Evolutionary conservation across 345 rosid species (phyloP).

Genomic region (Iberis pinnata): DNA sequence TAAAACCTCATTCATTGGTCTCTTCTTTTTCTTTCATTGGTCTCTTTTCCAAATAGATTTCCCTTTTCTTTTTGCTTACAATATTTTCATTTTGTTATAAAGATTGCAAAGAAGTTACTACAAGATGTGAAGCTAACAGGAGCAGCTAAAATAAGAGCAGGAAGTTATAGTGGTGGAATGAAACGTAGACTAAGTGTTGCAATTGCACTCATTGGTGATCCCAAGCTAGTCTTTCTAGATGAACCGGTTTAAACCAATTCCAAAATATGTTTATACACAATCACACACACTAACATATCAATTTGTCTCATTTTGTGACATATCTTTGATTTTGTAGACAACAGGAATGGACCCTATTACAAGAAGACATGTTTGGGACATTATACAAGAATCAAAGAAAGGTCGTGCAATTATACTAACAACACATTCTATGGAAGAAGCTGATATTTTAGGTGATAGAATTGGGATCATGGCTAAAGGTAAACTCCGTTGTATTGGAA

Average conservation of each 20-base stretch:
- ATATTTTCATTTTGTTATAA: not conserved
- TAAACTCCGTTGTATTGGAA: slow-evolving; percentile 76
- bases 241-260: slow-evolving; percentile 41
- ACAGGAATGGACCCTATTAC: slow-evolving; percentile 96
- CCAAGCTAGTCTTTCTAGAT: slow-evolving; percentile 76
- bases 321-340: slow-evolving; percentile 35
- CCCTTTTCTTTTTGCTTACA: too few relatives aligned
- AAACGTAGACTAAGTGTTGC: slow-evolving; percentile 91
- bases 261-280: not conserved
- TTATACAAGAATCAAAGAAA: slow-evolving; percentile 70
- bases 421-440: slow-evolving; percentile 98
- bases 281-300: not conserved
- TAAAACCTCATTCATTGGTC: too few relatives aligned
- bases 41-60: too few relatives aligned
- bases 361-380: slow-evolving; percentile 93
- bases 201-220: slow-evolving; percentile 75
- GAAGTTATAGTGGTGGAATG: slow-evolving; percentile 97
- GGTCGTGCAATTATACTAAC: slow-evolving; percentile 81
- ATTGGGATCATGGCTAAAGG: slow-evolving; percentile 97
- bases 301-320: not conserved
- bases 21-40: too few relatives aligned
- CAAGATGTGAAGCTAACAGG: slow-evolving; percentile 64
- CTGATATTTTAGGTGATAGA: slow-evolving; percentile 80
- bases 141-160: slow-evolving; percentile 60
- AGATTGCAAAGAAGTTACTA: slow-evolving; percentile 55